phyloP scores from a whole-genome alignment of 108 stramenopile genomes.

The Skeletonema potamos region DNA sequence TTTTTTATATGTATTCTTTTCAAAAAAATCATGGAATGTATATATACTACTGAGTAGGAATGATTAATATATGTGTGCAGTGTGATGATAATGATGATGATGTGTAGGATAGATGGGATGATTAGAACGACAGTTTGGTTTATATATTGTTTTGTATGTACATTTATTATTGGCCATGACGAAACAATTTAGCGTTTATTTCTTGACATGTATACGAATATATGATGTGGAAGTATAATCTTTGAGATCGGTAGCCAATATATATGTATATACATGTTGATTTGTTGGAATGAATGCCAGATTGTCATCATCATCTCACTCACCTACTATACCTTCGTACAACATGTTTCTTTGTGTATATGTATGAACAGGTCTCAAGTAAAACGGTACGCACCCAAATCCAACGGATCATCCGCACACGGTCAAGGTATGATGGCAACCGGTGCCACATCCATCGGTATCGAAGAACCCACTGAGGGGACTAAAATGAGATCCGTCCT shows the following conservation, averaged over 20 bases:
- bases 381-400: conserved; percentile 63
- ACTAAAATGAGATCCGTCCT: conserved; percentile 77
- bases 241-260: conserved; percentile 52
- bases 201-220: conserved; percentile 17
- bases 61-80: neutral
- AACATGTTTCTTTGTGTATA: neutral
- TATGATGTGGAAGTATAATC: conserved; percentile 45
- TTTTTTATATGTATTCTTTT: neutral
- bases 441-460: conserved; percentile 69
- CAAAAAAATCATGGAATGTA: neutral
- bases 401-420: conserved; percentile 59
- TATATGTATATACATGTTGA: neutral
- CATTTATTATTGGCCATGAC: conserved; percentile 52
- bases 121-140: too few species aligned
- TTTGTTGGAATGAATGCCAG: neutral
- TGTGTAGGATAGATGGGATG: too few species aligned
- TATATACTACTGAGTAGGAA: neutral
- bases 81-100: neutral
- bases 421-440: conserved; percentile 79
- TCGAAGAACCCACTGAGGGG: conserved; percentile 34
- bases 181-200: conserved; percentile 34
- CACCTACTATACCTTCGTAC: neutral
- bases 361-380: conserved; percentile 37
- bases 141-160: too few species aligned
- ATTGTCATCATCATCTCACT: neutral